Conservation (phyloP, 257 asterid genomes). For the Lithospermum erythrorhizon region DNA sequence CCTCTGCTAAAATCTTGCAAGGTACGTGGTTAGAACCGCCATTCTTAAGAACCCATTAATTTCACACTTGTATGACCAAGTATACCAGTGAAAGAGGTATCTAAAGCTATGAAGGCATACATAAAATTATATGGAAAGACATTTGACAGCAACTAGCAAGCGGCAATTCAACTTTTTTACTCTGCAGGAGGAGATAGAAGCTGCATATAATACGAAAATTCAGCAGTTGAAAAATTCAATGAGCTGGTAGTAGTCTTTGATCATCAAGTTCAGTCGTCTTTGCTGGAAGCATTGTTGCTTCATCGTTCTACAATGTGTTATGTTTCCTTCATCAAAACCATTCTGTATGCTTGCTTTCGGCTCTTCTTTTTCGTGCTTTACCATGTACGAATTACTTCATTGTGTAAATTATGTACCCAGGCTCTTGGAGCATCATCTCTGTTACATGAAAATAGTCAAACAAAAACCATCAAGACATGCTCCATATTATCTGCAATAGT, state of each 20-base stretch:
- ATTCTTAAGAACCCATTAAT: background rate
- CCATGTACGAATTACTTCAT: no score
- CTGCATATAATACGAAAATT: slow-evolving; percentile 42
- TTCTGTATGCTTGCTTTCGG: no score
- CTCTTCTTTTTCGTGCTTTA: no score
- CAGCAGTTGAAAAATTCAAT: slow-evolving; percentile 56
- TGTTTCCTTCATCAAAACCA: no score
- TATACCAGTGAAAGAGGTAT: no score
- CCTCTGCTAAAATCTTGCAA: slow-evolving; percentile 92
- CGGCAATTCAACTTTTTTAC: background rate
- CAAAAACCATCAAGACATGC: no score
- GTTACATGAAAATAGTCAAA: no score
- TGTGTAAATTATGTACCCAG: no score
- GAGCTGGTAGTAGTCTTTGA: slow-evolving; percentile 39
- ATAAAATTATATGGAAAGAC: background rate
- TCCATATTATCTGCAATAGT: no score
- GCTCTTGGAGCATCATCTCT: no score
- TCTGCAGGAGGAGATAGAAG: slow-evolving; percentile 83
- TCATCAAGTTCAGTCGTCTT: background rate
- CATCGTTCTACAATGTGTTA: no score
- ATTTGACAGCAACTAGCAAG: background rate
- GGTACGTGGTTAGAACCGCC: slow-evolving; percentile 29
- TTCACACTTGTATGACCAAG: background rate
- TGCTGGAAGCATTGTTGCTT: background rate
- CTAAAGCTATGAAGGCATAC: no score